Percentiles rank a stretch among this genome's conserved stretches.
Conservation (phyloP, 139 green algal genomes). For the Chlorella sp. region DNA sequence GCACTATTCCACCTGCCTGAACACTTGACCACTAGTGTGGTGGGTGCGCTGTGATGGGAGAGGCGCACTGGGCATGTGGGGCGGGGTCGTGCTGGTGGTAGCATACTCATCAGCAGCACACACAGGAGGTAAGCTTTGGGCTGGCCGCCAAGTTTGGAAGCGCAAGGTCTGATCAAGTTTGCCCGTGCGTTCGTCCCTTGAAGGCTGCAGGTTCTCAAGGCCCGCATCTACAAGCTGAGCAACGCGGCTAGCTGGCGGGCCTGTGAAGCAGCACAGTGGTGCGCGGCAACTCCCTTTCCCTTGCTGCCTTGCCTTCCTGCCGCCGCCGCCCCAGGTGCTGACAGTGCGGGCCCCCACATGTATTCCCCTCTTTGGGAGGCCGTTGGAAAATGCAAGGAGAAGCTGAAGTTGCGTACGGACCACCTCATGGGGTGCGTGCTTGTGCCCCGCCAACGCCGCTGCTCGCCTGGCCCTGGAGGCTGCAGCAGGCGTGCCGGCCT, state of each 20-base stretch:
- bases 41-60: too few relatives aligned
- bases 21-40: too few relatives aligned
- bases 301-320: neutral
- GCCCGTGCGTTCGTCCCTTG: neutral
- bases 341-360: neutral
- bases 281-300: neutral
- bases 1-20: too few relatives aligned
- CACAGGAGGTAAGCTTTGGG: too few relatives aligned
- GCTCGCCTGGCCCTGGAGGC: neutral
- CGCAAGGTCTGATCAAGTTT: neutral
- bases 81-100: too few relatives aligned
- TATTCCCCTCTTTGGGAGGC: constrained; percentile 42
- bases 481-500: neutral
- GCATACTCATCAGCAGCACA: too few relatives aligned
- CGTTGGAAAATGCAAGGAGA: constrained; percentile 81
- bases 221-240: constrained; percentile 50
- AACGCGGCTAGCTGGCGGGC: neutral
- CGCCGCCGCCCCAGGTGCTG: neutral
- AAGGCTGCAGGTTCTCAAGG: constrained; percentile 71
- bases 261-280: neutral
- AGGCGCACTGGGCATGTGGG: too few relatives aligned
- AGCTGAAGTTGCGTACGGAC: constrained; percentile 79
- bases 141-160: neutral
- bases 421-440: constrained; percentile 85
- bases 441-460: neutral